These are phyloP conservation scores for Podospora anserina DNA, from an alignment of 495 filamentous ascomycete genomes.

Conservation along the genomic window DNA sequence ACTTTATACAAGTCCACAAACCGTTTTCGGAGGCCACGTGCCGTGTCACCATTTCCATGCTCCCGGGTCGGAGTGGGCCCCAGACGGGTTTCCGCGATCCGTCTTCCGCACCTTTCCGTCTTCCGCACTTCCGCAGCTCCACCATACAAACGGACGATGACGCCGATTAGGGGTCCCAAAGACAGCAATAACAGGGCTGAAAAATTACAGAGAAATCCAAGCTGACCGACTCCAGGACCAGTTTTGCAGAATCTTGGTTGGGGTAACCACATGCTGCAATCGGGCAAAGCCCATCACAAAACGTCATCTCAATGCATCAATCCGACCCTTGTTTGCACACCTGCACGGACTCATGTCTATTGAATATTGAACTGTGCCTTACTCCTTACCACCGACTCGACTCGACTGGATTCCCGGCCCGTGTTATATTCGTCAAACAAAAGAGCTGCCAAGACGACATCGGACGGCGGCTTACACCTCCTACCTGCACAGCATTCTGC, in stretches of 20 bases:
- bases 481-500: not conserved
- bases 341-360: not conserved
- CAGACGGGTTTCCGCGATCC: not conserved
- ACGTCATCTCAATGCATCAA: not conserved
- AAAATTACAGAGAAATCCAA: not conserved
- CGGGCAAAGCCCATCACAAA: not conserved
- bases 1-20: constrained; percentile 15
- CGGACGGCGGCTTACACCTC: not conserved
- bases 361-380: not conserved
- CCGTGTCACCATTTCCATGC: not conserved
- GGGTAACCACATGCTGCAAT: not conserved
- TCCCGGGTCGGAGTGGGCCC: not conserved
- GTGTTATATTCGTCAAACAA: not conserved
- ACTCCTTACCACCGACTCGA: not conserved
- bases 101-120: constrained; percentile 18
- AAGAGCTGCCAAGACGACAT: not conserved
- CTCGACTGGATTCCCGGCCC: not conserved
- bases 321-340: not conserved
- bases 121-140: constrained; percentile 26
- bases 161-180: not conserved
- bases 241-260: not conserved
- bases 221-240: not conserved
- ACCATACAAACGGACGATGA: not conserved
- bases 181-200: not conserved
- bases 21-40: constrained; percentile 1